A percentile compares a stretch with the other conserved stretches of the same genome.
phyloP scores from a whole-genome alignment of 1,139 yeast species.

The Eremothecium cymbalariae region DNA sequence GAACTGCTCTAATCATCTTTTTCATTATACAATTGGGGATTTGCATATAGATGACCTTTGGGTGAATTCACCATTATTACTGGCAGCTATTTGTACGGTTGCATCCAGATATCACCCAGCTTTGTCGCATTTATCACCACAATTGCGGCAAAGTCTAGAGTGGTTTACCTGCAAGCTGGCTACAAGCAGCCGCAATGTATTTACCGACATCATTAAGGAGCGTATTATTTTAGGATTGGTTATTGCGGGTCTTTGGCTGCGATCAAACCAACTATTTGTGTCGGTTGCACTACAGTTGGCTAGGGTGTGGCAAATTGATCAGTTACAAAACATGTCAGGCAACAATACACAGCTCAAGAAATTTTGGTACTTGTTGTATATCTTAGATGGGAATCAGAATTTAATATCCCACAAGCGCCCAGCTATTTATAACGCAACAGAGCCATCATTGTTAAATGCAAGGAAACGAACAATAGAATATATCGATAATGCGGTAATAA shows the following conservation, averaged over 20 bases:
- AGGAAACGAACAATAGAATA: constrained; percentile 11
- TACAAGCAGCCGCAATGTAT: constrained; percentile 6
- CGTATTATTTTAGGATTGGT: constrained; percentile 47
- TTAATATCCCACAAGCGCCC: constrained; percentile 53
- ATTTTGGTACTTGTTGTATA: constrained; percentile 61
- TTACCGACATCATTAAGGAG: constrained; percentile 12
- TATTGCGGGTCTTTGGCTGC: constrained; percentile 63
- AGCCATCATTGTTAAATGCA: constrained; percentile 22
- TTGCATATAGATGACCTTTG: constrained; percentile 46
- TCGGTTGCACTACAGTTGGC: constrained; percentile 62
- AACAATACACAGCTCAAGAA: constrained; percentile 41
- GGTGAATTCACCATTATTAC: constrained; percentile 50
- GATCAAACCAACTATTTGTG: constrained; percentile 57
- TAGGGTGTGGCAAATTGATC: constrained; percentile 43
- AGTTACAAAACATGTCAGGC: constrained; percentile 8
- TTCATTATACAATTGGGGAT: constrained; percentile 54
- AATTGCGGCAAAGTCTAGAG: constrained; percentile 41
- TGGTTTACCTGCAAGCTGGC: constrained; percentile 26
- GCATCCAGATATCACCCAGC: constrained; percentile 55
- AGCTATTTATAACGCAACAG: constrained; percentile 42
- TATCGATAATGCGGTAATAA: constrained; percentile 11
- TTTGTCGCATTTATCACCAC: constrained; percentile 28
- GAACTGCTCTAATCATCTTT: constrained; percentile 54
- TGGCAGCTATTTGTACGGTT: constrained; percentile 55
- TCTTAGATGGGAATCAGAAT: constrained; percentile 64